phyloP scores from a whole-genome alignment of 768 basidiomycete genomes.

The Leccinellum rugosiceps region DNA sequence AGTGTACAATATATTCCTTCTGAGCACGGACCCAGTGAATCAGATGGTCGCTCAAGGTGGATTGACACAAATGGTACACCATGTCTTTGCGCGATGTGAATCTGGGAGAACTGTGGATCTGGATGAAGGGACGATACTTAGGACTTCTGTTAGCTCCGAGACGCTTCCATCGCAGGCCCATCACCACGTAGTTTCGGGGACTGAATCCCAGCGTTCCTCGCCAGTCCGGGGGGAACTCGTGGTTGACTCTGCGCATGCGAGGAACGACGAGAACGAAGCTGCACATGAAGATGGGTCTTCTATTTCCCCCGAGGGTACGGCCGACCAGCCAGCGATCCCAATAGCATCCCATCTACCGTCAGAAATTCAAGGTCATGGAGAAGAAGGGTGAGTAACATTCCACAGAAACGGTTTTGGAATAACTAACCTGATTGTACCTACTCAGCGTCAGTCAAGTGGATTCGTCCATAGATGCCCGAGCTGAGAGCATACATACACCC shows the following conservation, averaged over 20 bases:
- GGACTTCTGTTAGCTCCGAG: constrained; percentile 25
- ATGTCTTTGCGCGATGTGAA: constrained; percentile 85
- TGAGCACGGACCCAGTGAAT: constrained; percentile 86
- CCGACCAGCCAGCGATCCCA: not conserved
- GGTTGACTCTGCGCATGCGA: not conserved
- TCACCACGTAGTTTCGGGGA: constrained; percentile 2
- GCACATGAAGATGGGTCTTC: not conserved
- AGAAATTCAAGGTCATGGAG: constrained; percentile 4
- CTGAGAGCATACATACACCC: constrained; percentile 20
- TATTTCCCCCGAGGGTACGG: not conserved
- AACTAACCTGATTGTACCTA: constrained; percentile 6
- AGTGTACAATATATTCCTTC: constrained; percentile 96
- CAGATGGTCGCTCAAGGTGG: constrained; percentile 99
- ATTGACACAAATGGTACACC: constrained; percentile 96
- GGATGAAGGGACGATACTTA: constrained; percentile 15
- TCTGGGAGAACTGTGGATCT: constrained; percentile 24
- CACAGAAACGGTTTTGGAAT: not conserved
- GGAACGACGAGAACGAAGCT: constrained; percentile 1
- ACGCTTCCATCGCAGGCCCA: constrained; percentile 7
- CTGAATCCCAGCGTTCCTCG: constrained; percentile 13
- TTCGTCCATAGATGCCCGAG: constrained; percentile 14
- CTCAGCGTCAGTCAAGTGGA: constrained; percentile 28
- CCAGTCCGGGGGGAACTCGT: not conserved
- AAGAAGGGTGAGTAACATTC: constrained; percentile 22
- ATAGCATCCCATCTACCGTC: not conserved